These are phyloP conservation scores for Naganishia albida DNA, from an alignment of 1,284 basidiomycete species.

Conservation along the genomic window DNA sequence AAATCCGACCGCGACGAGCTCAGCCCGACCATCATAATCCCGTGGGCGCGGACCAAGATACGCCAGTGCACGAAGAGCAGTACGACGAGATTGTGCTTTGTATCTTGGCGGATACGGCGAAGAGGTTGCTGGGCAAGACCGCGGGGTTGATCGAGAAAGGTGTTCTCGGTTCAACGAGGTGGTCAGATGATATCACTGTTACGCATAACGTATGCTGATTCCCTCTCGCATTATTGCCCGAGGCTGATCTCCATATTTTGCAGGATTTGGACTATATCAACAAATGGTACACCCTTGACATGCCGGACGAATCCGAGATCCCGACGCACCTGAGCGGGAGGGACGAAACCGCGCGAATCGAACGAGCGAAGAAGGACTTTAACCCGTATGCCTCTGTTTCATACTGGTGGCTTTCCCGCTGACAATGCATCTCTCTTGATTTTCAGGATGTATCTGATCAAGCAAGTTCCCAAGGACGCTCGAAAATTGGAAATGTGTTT, in stretches of 20 bases:
- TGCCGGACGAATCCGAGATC: slow-evolving; percentile 41
- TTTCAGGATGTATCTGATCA: slow-evolving; percentile 50
- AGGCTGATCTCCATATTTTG: slow-evolving; percentile 2
- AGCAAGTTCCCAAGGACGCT: slow-evolving; percentile 44
- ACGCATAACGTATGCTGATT: slow-evolving; percentile 42
- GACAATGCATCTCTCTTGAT: background rate
- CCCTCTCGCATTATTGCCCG: background rate
- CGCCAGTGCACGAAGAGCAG: slow-evolving; percentile 54
- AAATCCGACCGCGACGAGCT: slow-evolving; percentile 43
- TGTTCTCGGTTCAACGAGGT: slow-evolving; percentile 64
- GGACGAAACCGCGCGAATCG: slow-evolving; percentile 43
- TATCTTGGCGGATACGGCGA: slow-evolving; percentile 63
- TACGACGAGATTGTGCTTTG: slow-evolving; percentile 67
- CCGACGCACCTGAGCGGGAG: slow-evolving; percentile 38
- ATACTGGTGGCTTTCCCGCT: background rate
- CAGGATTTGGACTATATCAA: slow-evolving; percentile 50
- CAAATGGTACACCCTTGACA: slow-evolving; percentile 48
- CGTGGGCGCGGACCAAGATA: slow-evolving; percentile 45
- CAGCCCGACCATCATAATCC: slow-evolving; percentile 51
- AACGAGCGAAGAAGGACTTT: slow-evolving; percentile 45
- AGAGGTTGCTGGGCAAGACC: slow-evolving; percentile 61
- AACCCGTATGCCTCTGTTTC: slow-evolving; percentile 40
- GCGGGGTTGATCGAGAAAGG: slow-evolving; percentile 63
- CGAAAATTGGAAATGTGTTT: slow-evolving; percentile 52
- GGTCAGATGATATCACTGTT: slow-evolving; percentile 50